These are phyloP conservation scores for Cenchrus fungigraminus DNA, from an alignment of 176 grass and related monocot genomes.

Conservation along the genomic window DNA sequence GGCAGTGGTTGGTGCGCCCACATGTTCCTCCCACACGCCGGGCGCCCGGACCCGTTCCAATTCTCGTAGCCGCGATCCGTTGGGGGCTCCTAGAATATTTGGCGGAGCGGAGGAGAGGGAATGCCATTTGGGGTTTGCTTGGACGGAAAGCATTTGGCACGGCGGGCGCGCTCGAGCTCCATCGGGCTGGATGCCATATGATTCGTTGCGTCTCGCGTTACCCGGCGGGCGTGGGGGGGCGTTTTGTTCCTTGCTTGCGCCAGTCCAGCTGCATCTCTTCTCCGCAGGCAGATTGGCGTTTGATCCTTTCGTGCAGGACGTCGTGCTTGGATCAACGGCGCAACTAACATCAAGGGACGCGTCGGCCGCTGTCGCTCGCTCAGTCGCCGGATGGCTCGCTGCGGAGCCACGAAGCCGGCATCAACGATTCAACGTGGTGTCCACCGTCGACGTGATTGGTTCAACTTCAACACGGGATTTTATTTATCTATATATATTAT, in stretches of 20 bases:
- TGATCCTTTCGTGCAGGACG: constrained; percentile 29
- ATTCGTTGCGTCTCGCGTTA: constrained; percentile 63
- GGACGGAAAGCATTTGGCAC: constrained; percentile 6
- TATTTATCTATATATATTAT: background rate
- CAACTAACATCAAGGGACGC: constrained; percentile 23
- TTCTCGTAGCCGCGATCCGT: background rate
- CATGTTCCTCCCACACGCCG: background rate
- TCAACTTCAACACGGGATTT: background rate
- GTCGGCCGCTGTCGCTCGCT: too few relatives aligned
- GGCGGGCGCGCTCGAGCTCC: background rate
- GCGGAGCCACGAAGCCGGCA: background rate
- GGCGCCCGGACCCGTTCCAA: constrained; percentile 17
- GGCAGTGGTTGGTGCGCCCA: constrained; percentile 16
- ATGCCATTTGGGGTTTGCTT: constrained; percentile 25
- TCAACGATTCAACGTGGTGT: background rate
- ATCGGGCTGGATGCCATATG: background rate
- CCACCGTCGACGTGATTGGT: background rate
- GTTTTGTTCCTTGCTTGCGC: constrained; percentile 84
- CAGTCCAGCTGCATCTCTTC: background rate
- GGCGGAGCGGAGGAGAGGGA: background rate
- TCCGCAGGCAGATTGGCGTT: background rate
- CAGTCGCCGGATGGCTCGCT: background rate
- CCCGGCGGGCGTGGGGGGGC: constrained; percentile 39
- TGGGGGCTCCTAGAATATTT: too few relatives aligned
- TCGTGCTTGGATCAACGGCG: constrained; percentile 48